Conservation (phyloP, 108 stramenopile species). For the Stephanodiscus minutulus region DNA sequence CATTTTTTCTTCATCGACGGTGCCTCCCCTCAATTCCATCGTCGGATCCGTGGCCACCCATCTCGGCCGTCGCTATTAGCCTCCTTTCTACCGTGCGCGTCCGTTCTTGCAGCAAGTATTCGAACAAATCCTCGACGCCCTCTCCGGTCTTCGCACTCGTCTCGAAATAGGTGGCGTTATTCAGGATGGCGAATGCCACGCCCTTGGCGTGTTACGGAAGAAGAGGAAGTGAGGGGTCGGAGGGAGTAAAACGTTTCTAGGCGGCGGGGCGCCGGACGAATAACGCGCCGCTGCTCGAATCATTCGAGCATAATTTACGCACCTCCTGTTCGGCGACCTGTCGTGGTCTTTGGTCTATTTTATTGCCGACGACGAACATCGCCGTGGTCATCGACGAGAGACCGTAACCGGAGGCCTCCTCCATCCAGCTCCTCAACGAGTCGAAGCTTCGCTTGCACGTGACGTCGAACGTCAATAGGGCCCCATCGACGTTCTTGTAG, state of each 20-base stretch:
- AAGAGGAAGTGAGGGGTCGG: neutral
- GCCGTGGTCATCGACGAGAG: constrained; percentile 45
- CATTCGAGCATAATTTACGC: constrained; percentile 6
- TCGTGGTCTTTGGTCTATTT: constrained; percentile 52
- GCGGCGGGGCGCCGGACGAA: neutral
- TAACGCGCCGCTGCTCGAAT: neutral
- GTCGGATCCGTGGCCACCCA: neutral
- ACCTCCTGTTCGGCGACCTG: constrained; percentile 30
- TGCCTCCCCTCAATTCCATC: too few relatives aligned
- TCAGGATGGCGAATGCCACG: constrained; percentile 50
- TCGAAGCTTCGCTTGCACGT: constrained; percentile 56
- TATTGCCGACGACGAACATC: constrained; percentile 68
- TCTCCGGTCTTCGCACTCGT: constrained; percentile 67
- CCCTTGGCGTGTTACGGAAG: constrained; percentile 58
- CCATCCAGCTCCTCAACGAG: constrained; percentile 60
- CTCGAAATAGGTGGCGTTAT: constrained; percentile 67
- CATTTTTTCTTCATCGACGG: neutral
- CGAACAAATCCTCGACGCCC: constrained; percentile 64
- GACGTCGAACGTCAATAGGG: constrained; percentile 68
- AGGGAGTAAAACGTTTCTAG: neutral
- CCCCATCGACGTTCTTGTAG: constrained; percentile 77
- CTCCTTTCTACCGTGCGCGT: neutral
- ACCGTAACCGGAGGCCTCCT: constrained; percentile 59
- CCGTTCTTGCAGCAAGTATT: constrained; percentile 41
- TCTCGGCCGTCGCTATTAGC: neutral